Conservation (phyloP, 176 grass and related monocot species). For the Carex kokanica region DNA sequence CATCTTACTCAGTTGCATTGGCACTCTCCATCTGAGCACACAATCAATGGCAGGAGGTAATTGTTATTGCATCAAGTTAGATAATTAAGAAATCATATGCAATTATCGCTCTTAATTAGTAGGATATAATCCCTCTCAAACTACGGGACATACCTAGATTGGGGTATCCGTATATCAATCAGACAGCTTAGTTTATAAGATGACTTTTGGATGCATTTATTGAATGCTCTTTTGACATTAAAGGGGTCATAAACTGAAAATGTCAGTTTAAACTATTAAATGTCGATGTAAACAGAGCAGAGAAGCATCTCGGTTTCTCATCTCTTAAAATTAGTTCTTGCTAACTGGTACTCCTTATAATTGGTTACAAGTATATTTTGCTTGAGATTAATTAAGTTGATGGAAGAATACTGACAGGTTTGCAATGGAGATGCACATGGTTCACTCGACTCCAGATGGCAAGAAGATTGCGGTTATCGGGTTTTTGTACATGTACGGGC, state of each 20-base stretch:
- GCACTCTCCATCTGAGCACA: constrained; percentile 76
- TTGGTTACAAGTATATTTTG: not conserved
- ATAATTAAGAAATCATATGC: not conserved
- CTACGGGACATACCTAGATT: not conserved
- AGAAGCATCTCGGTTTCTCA: not conserved
- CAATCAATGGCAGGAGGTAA: constrained; percentile 56
- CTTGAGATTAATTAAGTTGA: not conserved
- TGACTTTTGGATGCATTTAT: constrained; percentile 9
- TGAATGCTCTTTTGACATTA: not conserved
- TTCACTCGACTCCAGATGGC: constrained; percentile 41
- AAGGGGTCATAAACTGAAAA: not conserved
- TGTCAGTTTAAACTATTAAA: not conserved
- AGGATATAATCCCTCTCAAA: not conserved
- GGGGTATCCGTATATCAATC: not conserved
- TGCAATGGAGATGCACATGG: constrained; percentile 59
- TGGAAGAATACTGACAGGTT: constrained; percentile 27
- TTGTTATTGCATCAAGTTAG: not conserved
- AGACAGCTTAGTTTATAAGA: not conserved
- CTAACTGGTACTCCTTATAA: not conserved
- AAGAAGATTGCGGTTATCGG: constrained; percentile 47
- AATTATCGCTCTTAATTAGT: not conserved
- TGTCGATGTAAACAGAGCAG: not conserved
- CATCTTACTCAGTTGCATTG: constrained; percentile 55
- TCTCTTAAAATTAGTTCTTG: not conserved
- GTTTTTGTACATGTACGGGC: constrained; percentile 42